Conservation (phyloP, 306 rosid genomes). For the Vicia villosa region DNA sequence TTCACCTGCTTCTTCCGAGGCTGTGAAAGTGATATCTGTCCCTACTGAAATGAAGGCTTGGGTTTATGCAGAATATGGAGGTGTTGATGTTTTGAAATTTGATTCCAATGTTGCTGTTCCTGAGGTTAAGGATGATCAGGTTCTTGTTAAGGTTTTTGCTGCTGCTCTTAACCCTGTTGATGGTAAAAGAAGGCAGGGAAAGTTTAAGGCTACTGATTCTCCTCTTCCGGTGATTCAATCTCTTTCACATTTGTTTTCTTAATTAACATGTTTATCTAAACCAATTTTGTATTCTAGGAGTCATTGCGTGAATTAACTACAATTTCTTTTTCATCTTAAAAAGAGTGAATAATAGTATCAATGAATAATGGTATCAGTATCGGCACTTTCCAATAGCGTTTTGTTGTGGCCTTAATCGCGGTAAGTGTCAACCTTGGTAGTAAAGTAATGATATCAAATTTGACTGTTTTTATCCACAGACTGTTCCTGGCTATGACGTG, state of each 20-base stretch:
- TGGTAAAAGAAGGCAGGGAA: conserved; percentile 80
- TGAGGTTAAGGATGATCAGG: conserved; percentile 78
- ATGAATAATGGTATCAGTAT: no score
- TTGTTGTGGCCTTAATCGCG: no score
- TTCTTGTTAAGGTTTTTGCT: conserved; percentile 70
- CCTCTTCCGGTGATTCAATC: conserved; percentile 74
- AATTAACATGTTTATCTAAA: background rate
- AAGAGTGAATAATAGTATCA: no score
- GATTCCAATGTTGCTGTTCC: conserved; percentile 68
- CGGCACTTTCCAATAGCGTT: no score
- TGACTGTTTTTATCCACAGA: conserved; percentile 49
- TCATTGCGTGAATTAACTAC: background rate
- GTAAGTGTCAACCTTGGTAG: background rate
- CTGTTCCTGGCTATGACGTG: conserved; percentile 94
- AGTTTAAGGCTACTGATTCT: conserved; percentile 87
- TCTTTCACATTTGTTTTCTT: background rate
- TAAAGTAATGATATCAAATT: background rate
- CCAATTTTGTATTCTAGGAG: background rate
- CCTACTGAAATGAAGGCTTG: conserved; percentile 89
- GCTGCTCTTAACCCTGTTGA: conserved; percentile 97
- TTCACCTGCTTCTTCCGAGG: conserved; percentile 58
- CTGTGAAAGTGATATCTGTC: conserved; percentile 48
- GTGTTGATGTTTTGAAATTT: conserved; percentile 72
- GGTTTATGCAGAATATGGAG: conserved; percentile 84
- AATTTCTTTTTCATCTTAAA: no score